A percentile compares a stretch with the other conserved stretches of the same genome.
phyloP scores from a whole-genome alignment of 148 eudicot genomes.

The Euryodendron excelsum region DNA sequence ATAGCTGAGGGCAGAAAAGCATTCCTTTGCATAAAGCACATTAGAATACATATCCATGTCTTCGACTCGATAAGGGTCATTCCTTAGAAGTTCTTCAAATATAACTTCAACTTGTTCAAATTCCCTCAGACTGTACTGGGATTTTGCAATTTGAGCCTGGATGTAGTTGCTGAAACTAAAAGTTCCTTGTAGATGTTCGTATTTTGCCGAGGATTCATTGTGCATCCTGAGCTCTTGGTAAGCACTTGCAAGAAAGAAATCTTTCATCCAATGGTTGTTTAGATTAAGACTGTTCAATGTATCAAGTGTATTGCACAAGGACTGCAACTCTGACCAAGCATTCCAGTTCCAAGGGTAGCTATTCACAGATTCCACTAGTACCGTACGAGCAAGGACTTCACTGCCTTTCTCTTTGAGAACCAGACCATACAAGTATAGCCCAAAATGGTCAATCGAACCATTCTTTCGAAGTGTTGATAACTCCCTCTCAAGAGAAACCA shows the following conservation, averaged over 20 bases:
- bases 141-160: slow-evolving; percentile 87
- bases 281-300: slow-evolving; percentile 69
- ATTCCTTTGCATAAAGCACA: slow-evolving; percentile 92
- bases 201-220: slow-evolving; percentile 68
- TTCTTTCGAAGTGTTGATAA: slow-evolving; percentile 60
- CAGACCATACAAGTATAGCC: slow-evolving; percentile 82
- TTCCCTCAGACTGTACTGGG: slow-evolving; percentile 79
- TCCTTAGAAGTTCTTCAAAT: slow-evolving; percentile 83
- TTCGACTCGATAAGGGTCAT: slow-evolving; percentile 88
- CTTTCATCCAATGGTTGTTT: slow-evolving; percentile 94
- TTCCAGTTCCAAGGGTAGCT: slow-evolving; percentile 97
- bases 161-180: slow-evolving; percentile 78
- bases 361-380: slow-evolving; percentile 87
- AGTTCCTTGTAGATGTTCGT: slow-evolving; percentile 68
- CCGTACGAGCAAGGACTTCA: slow-evolving; percentile 67
- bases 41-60: slow-evolving; percentile 99
- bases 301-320: slow-evolving; percentile 72
- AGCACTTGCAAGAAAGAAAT: slow-evolving; percentile 82
- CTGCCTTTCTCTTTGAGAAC: slow-evolving; percentile 88
- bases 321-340: slow-evolving; percentile 88
- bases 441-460: slow-evolving; percentile 74
- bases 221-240: slow-evolving; percentile 93
- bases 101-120: slow-evolving; percentile 88
- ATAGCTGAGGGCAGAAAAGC: slow-evolving; percentile 83
- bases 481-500: slow-evolving; percentile 79